These are phyloP conservation scores for Trichoderma aggressivum DNA, from an alignment of 2,329 filamentous ascomycete species.

Conservation along the genomic window DNA sequence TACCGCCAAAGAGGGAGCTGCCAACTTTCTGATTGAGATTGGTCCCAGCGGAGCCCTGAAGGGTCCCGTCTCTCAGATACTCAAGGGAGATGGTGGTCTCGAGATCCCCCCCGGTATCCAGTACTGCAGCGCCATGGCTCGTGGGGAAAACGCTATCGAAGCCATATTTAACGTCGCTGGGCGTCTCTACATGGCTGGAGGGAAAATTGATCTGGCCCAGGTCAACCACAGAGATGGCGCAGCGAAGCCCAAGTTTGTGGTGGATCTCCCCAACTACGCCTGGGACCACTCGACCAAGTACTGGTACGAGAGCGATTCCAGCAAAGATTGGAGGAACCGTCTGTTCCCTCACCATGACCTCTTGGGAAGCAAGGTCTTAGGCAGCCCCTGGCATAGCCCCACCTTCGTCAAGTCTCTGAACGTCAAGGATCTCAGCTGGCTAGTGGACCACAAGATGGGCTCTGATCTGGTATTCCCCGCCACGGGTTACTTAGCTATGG, in stretches of 20 bases:
- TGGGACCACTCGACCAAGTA: not conserved
- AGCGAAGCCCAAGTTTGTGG: not conserved
- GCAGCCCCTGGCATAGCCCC: not conserved
- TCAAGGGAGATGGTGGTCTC: not conserved
- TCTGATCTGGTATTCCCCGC: not conserved
- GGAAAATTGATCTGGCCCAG: slow-evolving; percentile 36
- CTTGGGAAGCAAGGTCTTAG: not conserved
- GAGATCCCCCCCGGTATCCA: no score
- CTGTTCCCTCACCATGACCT: not conserved
- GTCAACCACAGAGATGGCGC: slow-evolving; percentile 12
- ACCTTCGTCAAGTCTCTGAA: not conserved
- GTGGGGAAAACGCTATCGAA: not conserved
- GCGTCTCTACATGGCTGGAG: slow-evolving; percentile 40
- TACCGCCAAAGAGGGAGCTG: not conserved
- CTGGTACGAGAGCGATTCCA: not conserved
- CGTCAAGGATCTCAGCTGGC: slow-evolving; percentile 34
- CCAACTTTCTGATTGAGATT: not conserved
- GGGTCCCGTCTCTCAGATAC: not conserved
- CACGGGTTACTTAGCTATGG: slow-evolving; percentile 37
- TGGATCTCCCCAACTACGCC: not conserved
- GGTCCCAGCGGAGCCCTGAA: not conserved
- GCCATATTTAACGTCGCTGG: not conserved
- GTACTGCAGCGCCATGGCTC: not conserved
- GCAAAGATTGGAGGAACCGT: not conserved
- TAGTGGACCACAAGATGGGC: slow-evolving; percentile 35